phyloP scores from a whole-genome alignment of 2,329 filamentous ascomycete genomes.

The Calycina herbarum region DNA sequence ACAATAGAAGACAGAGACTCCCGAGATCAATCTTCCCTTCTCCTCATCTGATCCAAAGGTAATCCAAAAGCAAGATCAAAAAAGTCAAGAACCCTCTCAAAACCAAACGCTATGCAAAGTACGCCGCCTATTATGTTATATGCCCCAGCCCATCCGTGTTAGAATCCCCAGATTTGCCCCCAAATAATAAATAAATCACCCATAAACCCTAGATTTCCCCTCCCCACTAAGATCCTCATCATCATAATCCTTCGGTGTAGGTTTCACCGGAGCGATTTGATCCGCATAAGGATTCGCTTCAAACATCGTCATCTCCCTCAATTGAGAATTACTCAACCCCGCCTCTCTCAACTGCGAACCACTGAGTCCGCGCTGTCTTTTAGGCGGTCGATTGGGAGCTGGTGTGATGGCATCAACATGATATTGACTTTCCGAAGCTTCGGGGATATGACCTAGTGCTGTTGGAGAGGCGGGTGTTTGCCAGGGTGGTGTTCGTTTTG shows the following conservation, averaged over 20 bases:
- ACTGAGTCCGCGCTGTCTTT: constrained; percentile 9
- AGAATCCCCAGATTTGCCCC: not conserved
- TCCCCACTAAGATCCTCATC: not conserved
- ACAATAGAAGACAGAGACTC: too few species aligned
- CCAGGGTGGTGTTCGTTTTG: not conserved
- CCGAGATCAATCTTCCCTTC: too few species aligned
- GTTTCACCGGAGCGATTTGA: constrained; percentile 4
- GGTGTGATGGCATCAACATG: constrained; percentile 13
- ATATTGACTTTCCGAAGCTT: constrained; percentile 27
- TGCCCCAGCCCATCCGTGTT: not conserved
- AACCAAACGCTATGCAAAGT: not conserved
- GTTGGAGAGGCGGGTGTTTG: constrained; percentile 5
- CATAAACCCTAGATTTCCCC: not conserved
- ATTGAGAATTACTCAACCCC: constrained; percentile 22
- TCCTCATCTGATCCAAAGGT: too few species aligned
- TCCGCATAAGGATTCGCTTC: constrained; percentile 7
- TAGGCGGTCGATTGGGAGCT: not conserved
- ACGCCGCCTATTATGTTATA: constrained; percentile 1
- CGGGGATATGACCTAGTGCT: constrained; percentile 24
- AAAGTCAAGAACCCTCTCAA: not conserved
- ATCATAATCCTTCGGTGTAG: constrained; percentile 10
- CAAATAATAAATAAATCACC: not conserved
- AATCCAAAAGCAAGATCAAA: not conserved
- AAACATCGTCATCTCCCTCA: constrained; percentile 23
- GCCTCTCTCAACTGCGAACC: constrained; percentile 15